Conservation (phyloP, 306 rosid species). For the Canavalia gladiata region DNA sequence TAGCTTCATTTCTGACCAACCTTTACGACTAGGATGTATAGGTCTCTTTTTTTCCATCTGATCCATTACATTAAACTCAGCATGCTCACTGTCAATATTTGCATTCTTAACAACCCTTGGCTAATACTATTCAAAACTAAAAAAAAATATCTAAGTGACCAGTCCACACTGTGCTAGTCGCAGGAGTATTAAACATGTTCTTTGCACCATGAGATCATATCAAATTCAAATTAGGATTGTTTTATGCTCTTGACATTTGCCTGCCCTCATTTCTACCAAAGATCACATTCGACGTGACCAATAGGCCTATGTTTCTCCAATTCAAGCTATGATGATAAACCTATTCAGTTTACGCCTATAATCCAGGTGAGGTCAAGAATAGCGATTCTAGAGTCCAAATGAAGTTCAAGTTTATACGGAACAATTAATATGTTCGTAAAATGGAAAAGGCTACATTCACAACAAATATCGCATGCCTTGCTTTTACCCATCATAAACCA, state of each 20-base stretch:
- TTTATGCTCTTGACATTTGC: background rate
- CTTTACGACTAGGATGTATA: background rate
- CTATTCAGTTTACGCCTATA: background rate
- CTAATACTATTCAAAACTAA: background rate
- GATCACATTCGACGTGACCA: background rate
- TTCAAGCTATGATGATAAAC: background rate
- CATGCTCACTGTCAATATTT: background rate
- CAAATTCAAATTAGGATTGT: background rate
- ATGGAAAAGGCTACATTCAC: too few relatives aligned
- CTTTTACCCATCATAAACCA: background rate
- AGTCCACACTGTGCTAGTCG: background rate
- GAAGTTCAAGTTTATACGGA: background rate
- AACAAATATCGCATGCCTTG: background rate
- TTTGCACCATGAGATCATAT: background rate
- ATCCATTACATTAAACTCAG: constrained; percentile 8
- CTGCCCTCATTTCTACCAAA: background rate
- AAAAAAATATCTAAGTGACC: background rate
- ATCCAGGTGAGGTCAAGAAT: background rate
- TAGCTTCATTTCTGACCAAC: background rate
- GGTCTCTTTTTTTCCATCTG: constrained; percentile 9
- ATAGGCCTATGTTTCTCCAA: background rate
- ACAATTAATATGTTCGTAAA: background rate
- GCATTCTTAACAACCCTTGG: background rate
- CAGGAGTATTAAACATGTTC: background rate
- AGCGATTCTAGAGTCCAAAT: background rate